Conservation (phyloP, 306 rosid genomes). For the Oxytropis ochrocephala region DNA sequence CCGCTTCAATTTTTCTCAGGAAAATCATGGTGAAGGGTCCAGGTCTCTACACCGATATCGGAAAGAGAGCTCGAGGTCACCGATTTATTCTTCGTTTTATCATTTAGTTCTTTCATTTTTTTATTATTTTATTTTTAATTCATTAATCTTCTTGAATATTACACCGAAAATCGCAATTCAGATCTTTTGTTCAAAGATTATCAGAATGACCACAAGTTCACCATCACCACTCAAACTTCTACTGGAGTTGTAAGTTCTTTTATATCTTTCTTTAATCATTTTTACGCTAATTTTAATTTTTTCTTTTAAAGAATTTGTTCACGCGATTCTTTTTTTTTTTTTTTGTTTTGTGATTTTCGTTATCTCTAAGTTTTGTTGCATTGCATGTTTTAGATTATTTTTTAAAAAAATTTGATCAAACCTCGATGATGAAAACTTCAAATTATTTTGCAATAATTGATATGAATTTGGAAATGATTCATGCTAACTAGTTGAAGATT, state of each 20-base stretch:
- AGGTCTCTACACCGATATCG: constrained; percentile 87
- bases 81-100: not conserved
- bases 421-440: not conserved
- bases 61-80: constrained; percentile 82
- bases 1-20: constrained; percentile 27
- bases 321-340: not conserved
- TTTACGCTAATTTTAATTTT: not conserved
- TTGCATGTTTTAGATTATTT: not conserved
- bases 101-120: not conserved
- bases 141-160: not conserved
- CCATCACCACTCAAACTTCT: constrained; percentile 67
- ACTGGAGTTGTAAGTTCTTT: constrained; percentile 61
- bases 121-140: not conserved
- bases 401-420: not conserved
- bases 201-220: constrained; percentile 90
- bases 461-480: not conserved
- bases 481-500: not conserved
- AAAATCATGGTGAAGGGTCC: constrained; percentile 90
- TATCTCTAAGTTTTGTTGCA: not conserved
- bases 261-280: not conserved
- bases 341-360: not conserved
- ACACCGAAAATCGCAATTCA: not conserved
- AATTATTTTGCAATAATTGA: not conserved
- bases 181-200: constrained; percentile 92
- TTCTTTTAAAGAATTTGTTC: not conserved